Evolutionary conservation across 2,329 filamentous ascomycete genomes (phyloP), one percentile per base, ranked within the genome.

Genomic region (Colletotrichum higginsianum): DNA sequence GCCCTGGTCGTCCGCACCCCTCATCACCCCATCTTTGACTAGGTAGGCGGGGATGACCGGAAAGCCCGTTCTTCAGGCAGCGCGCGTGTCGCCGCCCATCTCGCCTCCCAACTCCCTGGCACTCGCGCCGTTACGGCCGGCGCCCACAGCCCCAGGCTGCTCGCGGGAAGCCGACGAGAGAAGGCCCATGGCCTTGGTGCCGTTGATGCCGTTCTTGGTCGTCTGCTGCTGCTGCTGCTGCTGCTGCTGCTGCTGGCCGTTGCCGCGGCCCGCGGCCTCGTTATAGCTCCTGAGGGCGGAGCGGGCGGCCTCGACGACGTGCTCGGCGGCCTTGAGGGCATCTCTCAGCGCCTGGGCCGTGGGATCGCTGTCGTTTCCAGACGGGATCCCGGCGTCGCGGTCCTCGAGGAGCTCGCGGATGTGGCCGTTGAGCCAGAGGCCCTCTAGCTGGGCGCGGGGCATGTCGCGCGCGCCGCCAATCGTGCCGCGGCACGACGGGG

Each of bases 381-480:
- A 67, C 58, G 53, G 61, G 61, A 58, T 38, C 46, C 72, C 49
- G 55, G 69, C 58, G 52, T 74, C 71, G 46, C 69, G 77, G 73
- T 88, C 85, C 55, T 86, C 84, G 12, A 89, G 82, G 61, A 91
- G 81, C 74, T 86, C 82, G 74, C 84, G 84, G 74, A 92, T 91
- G 82, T 92, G 89, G 13, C 83, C 84, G 78, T 90, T 92, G 50
- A 92, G 82, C 86, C 88, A 93, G 72, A 88, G 83, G 49, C 89
- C 87, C 50, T 86, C 82, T 73, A 94, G 82, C 75, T 89, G 85
- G 52, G 82, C 79, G 15, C 79, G 75, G 6, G 82, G 76, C 88
- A 93, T 91, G 76, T 89, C 85, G 76, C 84, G 86, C 15, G 92
- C 92, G 18, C 92, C 92, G 53, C 82, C 80, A 74, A 94, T 92